These are phyloP conservation scores for Agastache rugosa DNA, from an alignment of 257 asterid species.

Conservation along the genomic window DNA sequence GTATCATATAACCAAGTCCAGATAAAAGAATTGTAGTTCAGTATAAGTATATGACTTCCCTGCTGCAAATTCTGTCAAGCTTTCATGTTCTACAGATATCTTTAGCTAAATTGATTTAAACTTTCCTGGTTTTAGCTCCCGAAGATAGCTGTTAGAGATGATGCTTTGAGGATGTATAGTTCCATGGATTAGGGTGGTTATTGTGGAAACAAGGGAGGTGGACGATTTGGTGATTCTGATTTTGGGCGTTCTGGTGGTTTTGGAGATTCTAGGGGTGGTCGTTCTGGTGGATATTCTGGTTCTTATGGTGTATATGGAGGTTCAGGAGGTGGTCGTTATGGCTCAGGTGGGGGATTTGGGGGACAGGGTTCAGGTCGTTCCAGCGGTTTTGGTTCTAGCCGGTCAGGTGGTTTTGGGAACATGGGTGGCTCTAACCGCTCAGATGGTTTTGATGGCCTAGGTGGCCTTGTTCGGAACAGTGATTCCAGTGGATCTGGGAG, in stretches of 20 bases:
- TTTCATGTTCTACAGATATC: neutral
- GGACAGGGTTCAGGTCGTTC: conserved; percentile 48
- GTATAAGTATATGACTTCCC: neutral
- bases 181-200: conserved; percentile 52
- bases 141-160: conserved; percentile 64
- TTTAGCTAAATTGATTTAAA: conserved; percentile 24
- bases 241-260: conserved; percentile 66
- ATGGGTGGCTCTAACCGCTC: conserved; percentile 47
- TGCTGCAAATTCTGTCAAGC: neutral
- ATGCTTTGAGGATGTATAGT: conserved; percentile 55
- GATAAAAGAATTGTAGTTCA: neutral
- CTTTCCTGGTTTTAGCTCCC: conserved; percentile 61
- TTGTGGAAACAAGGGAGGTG: conserved; percentile 48
- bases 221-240: conserved; percentile 64
- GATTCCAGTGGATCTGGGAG: conserved; percentile 52
- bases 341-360: conserved; percentile 42
- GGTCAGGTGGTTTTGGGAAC: conserved; percentile 58
- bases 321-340: conserved; percentile 48
- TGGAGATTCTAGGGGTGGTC: conserved; percentile 50
- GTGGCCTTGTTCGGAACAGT: too few relatives aligned
- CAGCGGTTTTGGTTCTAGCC: conserved; percentile 51
- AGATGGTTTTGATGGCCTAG: conserved; percentile 59
- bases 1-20: neutral
- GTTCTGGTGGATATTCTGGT: conserved; percentile 45
- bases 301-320: conserved; percentile 54